Percentiles rank a stretch among this genome's conserved stretches.
These are phyloP conservation scores for Salix brachista DNA, from an alignment of 345 rosid species.

Conservation along the genomic window DNA sequence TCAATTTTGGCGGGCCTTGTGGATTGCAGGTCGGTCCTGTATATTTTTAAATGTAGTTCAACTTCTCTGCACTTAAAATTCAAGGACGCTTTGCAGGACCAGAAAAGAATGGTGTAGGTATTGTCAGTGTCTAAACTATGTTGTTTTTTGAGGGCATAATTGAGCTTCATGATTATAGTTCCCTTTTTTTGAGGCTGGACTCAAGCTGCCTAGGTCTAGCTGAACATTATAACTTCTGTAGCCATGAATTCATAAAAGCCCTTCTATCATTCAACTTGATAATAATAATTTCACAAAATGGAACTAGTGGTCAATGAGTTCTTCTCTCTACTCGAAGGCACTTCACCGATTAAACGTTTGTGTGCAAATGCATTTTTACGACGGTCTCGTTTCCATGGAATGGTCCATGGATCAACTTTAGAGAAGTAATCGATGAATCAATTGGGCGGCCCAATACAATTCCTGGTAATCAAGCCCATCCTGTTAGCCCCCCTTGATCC, in stretches of 20 bases:
- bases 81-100: neutral
- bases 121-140: neutral
- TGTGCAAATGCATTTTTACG: neutral
- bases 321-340: neutral
- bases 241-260: neutral
- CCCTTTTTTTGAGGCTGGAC: neutral
- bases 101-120: neutral
- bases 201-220: neutral
- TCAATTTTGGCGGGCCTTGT: neutral
- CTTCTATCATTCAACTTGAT: neutral
- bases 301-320: neutral
- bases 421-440: neutral
- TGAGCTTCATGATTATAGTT: no score
- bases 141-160: neutral
- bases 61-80: neutral
- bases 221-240: neutral
- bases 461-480: neutral
- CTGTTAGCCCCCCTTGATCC: no score
- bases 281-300: neutral
- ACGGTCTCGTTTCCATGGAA: neutral
- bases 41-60: neutral
- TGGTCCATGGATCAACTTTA: neutral
- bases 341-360: neutral
- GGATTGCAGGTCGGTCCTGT: neutral
- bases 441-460: no score